A percentile compares a stretch with the other conserved stretches of the same genome.
Conservation (phyloP, 2,329 filamentous ascomycete genomes). For the Cytospora piceicola region DNA sequence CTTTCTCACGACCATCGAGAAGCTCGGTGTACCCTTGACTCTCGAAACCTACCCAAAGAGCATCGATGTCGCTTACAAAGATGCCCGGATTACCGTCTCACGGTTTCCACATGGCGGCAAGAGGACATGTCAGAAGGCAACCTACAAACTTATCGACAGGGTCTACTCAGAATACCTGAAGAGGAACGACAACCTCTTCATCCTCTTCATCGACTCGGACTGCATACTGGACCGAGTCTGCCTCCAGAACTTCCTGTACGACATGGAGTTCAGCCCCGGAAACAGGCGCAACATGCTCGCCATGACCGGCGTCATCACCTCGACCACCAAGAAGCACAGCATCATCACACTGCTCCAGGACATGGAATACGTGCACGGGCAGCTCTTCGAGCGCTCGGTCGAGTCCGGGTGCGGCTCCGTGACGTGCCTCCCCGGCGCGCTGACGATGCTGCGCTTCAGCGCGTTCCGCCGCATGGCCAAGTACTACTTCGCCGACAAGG, state of each 20-base stretch:
- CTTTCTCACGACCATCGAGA: constrained; percentile 83
- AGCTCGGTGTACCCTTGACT: constrained; percentile 78
- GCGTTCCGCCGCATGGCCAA: constrained; percentile 97
- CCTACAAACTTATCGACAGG: constrained; percentile 90
- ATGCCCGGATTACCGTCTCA: constrained; percentile 85
- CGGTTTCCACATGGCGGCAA: constrained; percentile 94
- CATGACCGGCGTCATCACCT: constrained; percentile 97
- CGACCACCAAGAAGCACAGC: constrained; percentile 85
- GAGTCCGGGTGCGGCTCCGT: constrained; percentile 94
- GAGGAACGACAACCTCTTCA: constrained; percentile 88
- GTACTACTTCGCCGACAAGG: constrained; percentile 97
- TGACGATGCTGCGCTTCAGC: constrained; percentile 94
- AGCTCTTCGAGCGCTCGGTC: constrained; percentile 92
- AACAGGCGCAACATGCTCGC: constrained; percentile 92
- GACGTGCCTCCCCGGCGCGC: constrained; percentile 90
- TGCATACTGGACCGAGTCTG: constrained; percentile 91
- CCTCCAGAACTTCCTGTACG: constrained; percentile 96
- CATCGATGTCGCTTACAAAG: constrained; percentile 85
- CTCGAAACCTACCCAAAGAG: constrained; percentile 82
- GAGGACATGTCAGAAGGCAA: constrained; percentile 88
- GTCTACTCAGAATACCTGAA: constrained; percentile 87
- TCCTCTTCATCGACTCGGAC: constrained; percentile 96
- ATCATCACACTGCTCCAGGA: constrained; percentile 93
- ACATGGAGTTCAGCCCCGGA: constrained; percentile 96
- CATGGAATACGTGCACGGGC: constrained; percentile 97